Evolutionary conservation across 345 rosid species (phyloP).

Genomic region (Tarenaya hassleriana): DNA sequence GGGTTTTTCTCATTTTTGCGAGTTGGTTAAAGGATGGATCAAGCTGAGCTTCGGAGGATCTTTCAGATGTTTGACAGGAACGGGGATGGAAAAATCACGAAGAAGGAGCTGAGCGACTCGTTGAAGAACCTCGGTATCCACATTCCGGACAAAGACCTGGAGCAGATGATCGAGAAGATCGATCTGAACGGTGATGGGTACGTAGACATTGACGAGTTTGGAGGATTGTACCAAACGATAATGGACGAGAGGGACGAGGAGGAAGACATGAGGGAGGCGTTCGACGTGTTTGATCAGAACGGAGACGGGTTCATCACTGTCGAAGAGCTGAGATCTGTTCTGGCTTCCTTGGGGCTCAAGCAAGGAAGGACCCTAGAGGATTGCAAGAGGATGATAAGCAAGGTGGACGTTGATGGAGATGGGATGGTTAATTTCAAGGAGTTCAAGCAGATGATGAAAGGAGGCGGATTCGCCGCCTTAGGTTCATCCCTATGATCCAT

Average conservation of each 20-base stretch:
- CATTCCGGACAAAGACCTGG: slow-evolving; percentile 56
- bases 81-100: slow-evolving; percentile 78
- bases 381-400: slow-evolving; percentile 75
- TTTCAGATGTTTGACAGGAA: slow-evolving; percentile 89
- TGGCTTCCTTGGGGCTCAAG: slow-evolving; percentile 72
- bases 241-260: slow-evolving; percentile 83
- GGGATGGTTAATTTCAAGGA: slow-evolving; percentile 80
- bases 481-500: slow-evolving; percentile 30
- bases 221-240: slow-evolving; percentile 62
- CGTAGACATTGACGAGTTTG: slow-evolving; percentile 87
- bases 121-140: slow-evolving; percentile 63
- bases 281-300: slow-evolving; percentile 85
- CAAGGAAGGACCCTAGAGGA: slow-evolving; percentile 82
- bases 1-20: neutral
- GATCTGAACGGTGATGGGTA: slow-evolving; percentile 77
- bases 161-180: slow-evolving; percentile 76
- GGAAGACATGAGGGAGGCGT: slow-evolving; percentile 83
- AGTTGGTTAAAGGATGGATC: slow-evolving; percentile 36
- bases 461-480: slow-evolving; percentile 82
- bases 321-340: slow-evolving; percentile 78
- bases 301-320: slow-evolving; percentile 88
- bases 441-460: slow-evolving; percentile 97
- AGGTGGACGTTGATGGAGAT: slow-evolving; percentile 92
- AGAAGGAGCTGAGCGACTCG: slow-evolving; percentile 61
- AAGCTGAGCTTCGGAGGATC: slow-evolving; percentile 62